Base-by-base conservation (phyloP, 1,139 yeast genomes). In the Spathaspora sp. region DNA sequence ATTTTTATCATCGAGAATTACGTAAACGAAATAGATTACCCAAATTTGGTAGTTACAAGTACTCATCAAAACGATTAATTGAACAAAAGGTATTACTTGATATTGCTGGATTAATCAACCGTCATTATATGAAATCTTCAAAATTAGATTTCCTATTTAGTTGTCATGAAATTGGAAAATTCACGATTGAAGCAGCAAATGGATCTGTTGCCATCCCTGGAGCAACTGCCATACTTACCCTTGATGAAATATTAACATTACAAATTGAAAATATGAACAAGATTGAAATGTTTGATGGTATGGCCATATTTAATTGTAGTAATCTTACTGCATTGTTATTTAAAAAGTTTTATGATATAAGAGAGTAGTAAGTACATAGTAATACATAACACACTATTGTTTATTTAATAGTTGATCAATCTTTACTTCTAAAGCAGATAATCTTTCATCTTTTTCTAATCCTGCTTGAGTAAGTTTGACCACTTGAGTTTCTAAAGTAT, bases 1-100 rank as follows among this genome's bases (percentile, higher is more conserved):
- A 84, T 64, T 86, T 86, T 66, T 87, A 86, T 58, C 86, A 84
- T 58, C 71, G 91, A 31, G 89, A 84, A 52, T 69, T 88, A 55
- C 82, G 83, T 56, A 82, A 78, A 65, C 64, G 80, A 43, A 89
- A 93, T 29, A 72, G 84, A 41, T 68, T 84, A 41, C 91, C 95
- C 2, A 81, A 80, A 58, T 89, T 85, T 63, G 96, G 96, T 7
- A 87, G 95, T 0, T 89, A 83, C 68, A 88, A 86, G 64, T 88
- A 89, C 67, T 78, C 89, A 0, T 85, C 89, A 3, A 84, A 87
- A 51, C 86, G 84, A 56, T 72, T 93, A 44, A 73, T 79, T 61
- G 97, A 90, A 48, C 85, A 81, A 55, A 86, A 87, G 1, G 78
- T 90, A 1, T 62, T 93, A 25, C 63, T 78, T 5, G 84, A 81